Base-by-base conservation (phyloP, 352 stramenopile genomes). In the Pythium vanterpoolii region DNA sequence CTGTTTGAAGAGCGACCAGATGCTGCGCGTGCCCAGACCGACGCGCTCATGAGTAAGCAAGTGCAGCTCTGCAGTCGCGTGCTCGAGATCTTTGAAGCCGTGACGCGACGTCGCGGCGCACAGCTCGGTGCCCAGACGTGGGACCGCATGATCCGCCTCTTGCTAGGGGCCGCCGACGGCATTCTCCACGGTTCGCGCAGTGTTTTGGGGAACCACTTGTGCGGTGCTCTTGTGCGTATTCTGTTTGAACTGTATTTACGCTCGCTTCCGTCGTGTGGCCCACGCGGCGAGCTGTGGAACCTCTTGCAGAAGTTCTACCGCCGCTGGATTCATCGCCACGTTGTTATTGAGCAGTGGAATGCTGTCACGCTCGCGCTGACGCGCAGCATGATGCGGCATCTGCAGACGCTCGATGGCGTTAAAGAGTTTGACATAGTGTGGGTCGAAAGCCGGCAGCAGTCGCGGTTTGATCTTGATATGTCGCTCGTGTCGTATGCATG, bases 321-420 rank as follows among this genome's bases (percentile, higher is more conserved):
- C 0, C 80, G 86, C 8, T 93, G 86, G 86, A 92, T 91, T 47
- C 86, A 95, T 47, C 82, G 86, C n/a, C 71, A 76, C 8, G 46
- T 90, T n/a, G 86, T 95, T 19, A 87, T 95, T 14, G 86, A 95
- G 64, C 86, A 95, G 60, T 95, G 86, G 86, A 93, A 95, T 47
- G 70, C 73, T 7, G 72, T 83, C 14, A 89, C 82, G 26, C 55
- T 92, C 18, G 86, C 83, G 46, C 71, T 95, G 45, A 93, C 86
- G 16, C 74, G 74, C 42, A 86, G 64, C 45, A 62, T 95, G 31
- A 89, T 95, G 76, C 73, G 72, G 18, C 86, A 89, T 52, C 63
- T 95, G 26, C 69, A 87, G 55, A 68, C 72, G 5, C 69, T 72
- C 5, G 63, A 88, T 10, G 57, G 60, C n/a, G 71, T 57, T 13